Conservation (phyloP, 108 stramenopile genomes). For the Skeletonema potamos region DNA sequence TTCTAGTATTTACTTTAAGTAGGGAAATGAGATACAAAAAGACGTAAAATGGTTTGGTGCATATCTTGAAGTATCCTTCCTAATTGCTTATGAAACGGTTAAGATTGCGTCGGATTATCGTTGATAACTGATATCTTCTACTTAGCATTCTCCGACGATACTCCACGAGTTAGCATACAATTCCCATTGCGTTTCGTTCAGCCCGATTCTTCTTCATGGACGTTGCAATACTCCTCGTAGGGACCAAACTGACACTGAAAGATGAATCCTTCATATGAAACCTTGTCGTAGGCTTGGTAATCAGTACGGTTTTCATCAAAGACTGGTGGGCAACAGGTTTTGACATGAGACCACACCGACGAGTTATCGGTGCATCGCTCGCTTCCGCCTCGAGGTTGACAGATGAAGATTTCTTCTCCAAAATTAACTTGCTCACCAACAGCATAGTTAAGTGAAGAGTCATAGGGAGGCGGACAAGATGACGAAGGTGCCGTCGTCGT, state of each 20-base stretch:
- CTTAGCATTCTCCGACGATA: neutral
- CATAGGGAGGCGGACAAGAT: neutral
- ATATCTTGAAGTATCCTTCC: too few species aligned
- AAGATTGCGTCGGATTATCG: too few species aligned
- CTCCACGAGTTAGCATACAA: neutral
- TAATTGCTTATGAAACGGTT: too few species aligned
- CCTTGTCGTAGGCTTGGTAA: neutral
- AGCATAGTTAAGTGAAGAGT: neutral
- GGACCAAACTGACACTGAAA: neutral
- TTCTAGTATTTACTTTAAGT: too few species aligned
- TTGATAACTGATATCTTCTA: too few species aligned
- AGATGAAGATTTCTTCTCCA: neutral
- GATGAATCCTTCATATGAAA: neutral
- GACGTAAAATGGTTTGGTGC: too few species aligned
- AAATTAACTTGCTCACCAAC: neutral
- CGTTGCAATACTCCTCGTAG: neutral
- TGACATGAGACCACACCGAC: neutral
- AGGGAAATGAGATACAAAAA: too few species aligned
- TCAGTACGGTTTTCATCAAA: neutral
- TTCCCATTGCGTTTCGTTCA: neutral
- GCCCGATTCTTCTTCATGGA: neutral
- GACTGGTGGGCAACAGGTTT: neutral
- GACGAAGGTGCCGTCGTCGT: neutral
- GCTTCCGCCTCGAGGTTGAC: neutral
- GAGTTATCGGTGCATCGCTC: neutral